Evolutionary conservation across 495 filamentous ascomycete species (phyloP).

Genomic region (Pseudotulostoma volvatum): DNA sequence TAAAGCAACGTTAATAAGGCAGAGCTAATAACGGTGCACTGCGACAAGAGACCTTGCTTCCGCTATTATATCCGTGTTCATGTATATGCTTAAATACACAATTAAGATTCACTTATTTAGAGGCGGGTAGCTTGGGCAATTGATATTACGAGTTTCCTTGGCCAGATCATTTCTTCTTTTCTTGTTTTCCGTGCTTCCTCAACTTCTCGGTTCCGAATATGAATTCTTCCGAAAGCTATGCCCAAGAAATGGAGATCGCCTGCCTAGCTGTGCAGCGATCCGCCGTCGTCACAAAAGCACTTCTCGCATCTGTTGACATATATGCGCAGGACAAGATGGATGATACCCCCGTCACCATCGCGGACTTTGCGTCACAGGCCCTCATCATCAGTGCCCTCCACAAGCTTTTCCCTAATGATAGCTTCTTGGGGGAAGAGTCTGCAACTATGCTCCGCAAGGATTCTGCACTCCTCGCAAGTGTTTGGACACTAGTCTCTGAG

Average conservation of each 20-base stretch:
- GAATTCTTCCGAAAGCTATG: slow-evolving; percentile 10
- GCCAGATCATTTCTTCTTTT: no score
- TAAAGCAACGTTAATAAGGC: no score
- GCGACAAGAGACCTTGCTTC: no score
- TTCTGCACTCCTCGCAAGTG: slow-evolving; percentile 31
- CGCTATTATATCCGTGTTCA: no score
- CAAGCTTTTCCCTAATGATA: slow-evolving; percentile 36
- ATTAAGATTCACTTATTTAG: no score
- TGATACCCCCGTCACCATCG: slow-evolving; percentile 45
- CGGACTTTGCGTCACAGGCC: slow-evolving; percentile 51
- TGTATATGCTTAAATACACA: no score
- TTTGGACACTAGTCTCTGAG: slow-evolving; percentile 32
- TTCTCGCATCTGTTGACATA: slow-evolving; percentile 31
- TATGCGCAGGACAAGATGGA: slow-evolving; percentile 41
- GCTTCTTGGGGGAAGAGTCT: slow-evolving; percentile 47
- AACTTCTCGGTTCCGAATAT: background rate
- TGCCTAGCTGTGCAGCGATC: slow-evolving; percentile 38
- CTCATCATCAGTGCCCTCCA: slow-evolving; percentile 40
- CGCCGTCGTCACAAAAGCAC: slow-evolving; percentile 33
- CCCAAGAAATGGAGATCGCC: slow-evolving; percentile 33
- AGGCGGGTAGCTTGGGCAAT: no score
- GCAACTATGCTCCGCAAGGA: slow-evolving; percentile 35
- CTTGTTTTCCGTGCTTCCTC: no score
- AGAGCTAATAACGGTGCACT: no score
- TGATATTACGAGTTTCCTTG: no score